These are phyloP conservation scores for Catharanthus roseus DNA, from an alignment of 257 asterid species.

Conservation along the genomic window DNA sequence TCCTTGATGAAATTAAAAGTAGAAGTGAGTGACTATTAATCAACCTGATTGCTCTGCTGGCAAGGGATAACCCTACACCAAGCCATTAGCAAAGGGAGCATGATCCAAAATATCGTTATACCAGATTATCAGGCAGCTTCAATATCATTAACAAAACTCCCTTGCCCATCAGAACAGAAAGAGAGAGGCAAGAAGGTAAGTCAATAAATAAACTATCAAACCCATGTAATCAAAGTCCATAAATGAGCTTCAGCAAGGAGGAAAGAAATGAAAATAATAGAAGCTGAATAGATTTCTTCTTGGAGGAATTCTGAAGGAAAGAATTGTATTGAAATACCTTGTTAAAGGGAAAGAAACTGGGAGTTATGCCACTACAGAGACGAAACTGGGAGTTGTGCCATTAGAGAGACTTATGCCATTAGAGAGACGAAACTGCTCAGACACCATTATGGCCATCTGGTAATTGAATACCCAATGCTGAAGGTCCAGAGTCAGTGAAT, in stretches of 20 bases:
- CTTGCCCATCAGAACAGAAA: not conserved
- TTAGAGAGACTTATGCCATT: slow-evolving; percentile 39
- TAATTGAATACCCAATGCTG: slow-evolving; percentile 30
- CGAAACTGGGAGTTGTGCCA: slow-evolving; percentile 40
- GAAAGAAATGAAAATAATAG: too few species aligned
- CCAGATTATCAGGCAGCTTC: too few species aligned
- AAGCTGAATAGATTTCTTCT: not conserved
- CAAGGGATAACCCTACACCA: not conserved
- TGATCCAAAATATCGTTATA: too few species aligned
- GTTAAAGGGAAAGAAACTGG: slow-evolving; percentile 40
- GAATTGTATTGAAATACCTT: slow-evolving; percentile 39
- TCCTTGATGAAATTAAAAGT: not conserved
- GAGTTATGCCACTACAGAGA: slow-evolving; percentile 37
- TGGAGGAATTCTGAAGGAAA: not conserved
- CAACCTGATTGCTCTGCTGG: not conserved
- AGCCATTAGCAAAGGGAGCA: too few species aligned
- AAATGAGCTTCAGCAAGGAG: not conserved
- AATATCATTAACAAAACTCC: not conserved
- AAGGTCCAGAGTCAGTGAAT: slow-evolving; percentile 45
- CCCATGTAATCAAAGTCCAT: not conserved
- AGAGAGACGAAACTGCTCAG: slow-evolving; percentile 38
- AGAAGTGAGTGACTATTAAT: not conserved
- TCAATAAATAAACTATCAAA: not conserved
- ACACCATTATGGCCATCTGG: slow-evolving; percentile 29
- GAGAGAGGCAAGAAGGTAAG: not conserved